These are phyloP conservation scores for Petrea volubilis DNA, from an alignment of 257 asterid species.

Conservation along the genomic window DNA sequence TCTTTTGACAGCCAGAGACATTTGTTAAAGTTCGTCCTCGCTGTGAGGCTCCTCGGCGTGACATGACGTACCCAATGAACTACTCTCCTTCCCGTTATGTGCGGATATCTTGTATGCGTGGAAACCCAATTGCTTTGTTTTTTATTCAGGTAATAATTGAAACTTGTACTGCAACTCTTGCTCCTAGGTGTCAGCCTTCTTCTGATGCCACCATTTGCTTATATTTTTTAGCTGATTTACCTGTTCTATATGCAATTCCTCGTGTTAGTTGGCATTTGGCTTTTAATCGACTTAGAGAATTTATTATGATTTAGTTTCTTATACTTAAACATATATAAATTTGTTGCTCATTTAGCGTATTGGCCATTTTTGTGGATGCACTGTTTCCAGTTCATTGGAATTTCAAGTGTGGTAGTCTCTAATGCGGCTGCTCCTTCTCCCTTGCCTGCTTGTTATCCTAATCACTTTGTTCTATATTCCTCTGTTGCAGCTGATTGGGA, in stretches of 20 bases:
- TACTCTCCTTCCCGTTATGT: conserved; percentile 93
- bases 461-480: conserved; percentile 17
- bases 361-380: conserved; percentile 7
- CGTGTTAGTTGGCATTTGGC: background rate
- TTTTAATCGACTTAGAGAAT: conserved; percentile 15
- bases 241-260: background rate
- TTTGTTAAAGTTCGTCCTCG: conserved; percentile 92
- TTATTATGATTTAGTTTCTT: background rate
- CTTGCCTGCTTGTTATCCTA: conserved; percentile 16
- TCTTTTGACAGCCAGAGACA: conserved; percentile 81
- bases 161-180: conserved; percentile 13
- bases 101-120: conserved; percentile 96
- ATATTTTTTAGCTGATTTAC: conserved; percentile 9
- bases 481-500: conserved; percentile 80
- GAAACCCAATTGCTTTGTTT: conserved; percentile 92
- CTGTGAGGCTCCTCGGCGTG: conserved; percentile 99
- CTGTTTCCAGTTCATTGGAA: conserved; percentile 2
- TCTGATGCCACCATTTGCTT: conserved; percentile 11
- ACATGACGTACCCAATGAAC: conserved; percentile 81
- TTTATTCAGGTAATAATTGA: conserved; percentile 74
- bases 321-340: conserved; percentile 8
- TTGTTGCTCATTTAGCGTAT: conserved; percentile 8
- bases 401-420: conserved; percentile 8
- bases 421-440: conserved; percentile 12
- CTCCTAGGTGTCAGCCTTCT: conserved; percentile 16